phyloP scores from a whole-genome alignment of 1,284 basidiomycete genomes.

The Leccinum subatratum region DNA sequence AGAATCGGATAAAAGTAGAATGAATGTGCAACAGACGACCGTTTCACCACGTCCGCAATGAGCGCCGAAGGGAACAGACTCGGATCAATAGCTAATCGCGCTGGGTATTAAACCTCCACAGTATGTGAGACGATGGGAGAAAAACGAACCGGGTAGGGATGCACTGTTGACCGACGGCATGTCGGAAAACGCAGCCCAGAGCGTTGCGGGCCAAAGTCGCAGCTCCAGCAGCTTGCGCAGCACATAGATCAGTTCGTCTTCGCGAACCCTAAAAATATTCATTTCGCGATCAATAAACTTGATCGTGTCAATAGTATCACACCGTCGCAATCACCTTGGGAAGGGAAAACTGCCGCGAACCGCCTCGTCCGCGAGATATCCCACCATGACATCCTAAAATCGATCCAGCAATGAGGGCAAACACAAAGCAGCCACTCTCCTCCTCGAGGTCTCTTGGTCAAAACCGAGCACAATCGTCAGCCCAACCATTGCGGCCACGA shows the following conservation, averaged over 20 bases:
- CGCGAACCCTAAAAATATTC: slow-evolving; percentile 65
- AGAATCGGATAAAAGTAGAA: slow-evolving; percentile 80
- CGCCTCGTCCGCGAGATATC: slow-evolving; percentile 78
- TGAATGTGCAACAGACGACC: slow-evolving; percentile 73
- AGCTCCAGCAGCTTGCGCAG: slow-evolving; percentile 71
- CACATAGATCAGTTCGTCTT: slow-evolving; percentile 87
- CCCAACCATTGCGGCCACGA: neutral
- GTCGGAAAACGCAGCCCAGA: slow-evolving; percentile 71
- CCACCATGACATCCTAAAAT: slow-evolving; percentile 61
- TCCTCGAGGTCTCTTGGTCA: slow-evolving; percentile 55
- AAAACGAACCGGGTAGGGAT: slow-evolving; percentile 49
- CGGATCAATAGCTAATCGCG: slow-evolving; percentile 39
- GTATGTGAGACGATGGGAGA: neutral
- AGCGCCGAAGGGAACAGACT: slow-evolving; percentile 45
- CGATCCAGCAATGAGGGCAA: slow-evolving; percentile 71
- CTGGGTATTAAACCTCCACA: neutral
- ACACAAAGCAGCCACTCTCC: slow-evolving; percentile 65
- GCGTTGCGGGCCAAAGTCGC: slow-evolving; percentile 64
- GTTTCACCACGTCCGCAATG: slow-evolving; percentile 63
- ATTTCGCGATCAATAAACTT: slow-evolving; percentile 1
- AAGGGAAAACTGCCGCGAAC: slow-evolving; percentile 82
- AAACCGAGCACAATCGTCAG: neutral
- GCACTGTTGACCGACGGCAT: slow-evolving; percentile 51
- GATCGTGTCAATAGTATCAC: neutral
- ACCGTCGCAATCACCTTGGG: slow-evolving; percentile 51